These are phyloP conservation scores for Cyphellophora attinorum DNA, from an alignment of 2,329 filamentous ascomycete species.

Conservation along the genomic window DNA sequence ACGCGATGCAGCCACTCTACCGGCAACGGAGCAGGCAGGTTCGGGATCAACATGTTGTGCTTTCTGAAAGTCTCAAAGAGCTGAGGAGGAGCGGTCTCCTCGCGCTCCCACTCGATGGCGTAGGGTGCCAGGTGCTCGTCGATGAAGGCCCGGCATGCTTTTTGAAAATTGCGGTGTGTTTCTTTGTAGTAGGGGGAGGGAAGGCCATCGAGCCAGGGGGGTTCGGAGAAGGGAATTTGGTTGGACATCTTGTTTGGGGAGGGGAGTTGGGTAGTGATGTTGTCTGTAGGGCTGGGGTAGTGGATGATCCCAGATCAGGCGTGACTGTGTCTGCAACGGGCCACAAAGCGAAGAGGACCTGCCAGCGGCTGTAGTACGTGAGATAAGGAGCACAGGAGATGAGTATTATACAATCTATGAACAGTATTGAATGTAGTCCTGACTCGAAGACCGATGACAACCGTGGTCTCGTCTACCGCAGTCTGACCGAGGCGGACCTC, in stretches of 20 bases:
- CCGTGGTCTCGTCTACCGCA: no score
- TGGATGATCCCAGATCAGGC: no score
- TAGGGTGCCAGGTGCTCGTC: conserved; percentile 52
- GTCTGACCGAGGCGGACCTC: no score
- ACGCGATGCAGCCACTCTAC: conserved; percentile 56
- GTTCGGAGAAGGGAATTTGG: conserved; percentile 61
- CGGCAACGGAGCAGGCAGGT: conserved; percentile 59
- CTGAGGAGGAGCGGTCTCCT: conserved; percentile 52
- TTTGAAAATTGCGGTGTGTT: conserved; percentile 58
- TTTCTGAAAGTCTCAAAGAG: conserved; percentile 57
- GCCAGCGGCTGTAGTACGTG: no score
- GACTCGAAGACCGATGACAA: no score
- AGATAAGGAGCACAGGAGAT: no score
- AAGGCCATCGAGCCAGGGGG: conserved; percentile 59
- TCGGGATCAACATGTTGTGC: conserved; percentile 61
- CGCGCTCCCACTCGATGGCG: conserved; percentile 61
- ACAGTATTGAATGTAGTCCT: no score
- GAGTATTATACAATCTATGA: no score
- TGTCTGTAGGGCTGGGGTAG: no score
- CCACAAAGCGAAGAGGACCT: no score
- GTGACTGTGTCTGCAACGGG: no score
- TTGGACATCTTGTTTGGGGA: conserved; percentile 2
- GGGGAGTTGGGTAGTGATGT: no score
- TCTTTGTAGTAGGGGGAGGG: conserved; percentile 63
- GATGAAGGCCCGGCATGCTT: conserved; percentile 57